Evolutionary conservation across 441 rosid species (phyloP), one percentile per base, ranked within the genome.

Genomic region (Syzygium malaccense): DNA sequence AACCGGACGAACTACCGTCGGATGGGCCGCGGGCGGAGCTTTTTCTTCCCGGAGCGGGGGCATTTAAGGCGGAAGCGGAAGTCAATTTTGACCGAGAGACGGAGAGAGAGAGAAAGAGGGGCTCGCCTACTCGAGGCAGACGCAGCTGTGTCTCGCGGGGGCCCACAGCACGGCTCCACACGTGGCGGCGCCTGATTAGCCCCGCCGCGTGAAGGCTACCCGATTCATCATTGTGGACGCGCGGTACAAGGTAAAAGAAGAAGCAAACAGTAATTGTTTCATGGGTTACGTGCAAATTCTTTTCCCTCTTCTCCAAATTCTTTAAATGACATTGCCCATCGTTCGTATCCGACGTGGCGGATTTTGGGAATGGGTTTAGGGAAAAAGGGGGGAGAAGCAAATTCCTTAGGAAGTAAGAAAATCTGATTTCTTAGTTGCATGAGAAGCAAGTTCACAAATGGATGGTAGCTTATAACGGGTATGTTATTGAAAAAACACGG

Each of bases 171-270:
- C 14, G 18, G 32, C 33, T 14, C 33, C 68, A 28, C 68, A 60
- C 68, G 68, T 60, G 68, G 68, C 68, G 68, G 33, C 68, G 0
- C 68, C 18, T 30, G 33, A 14, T 60, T 60, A 28, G 68, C 68
- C 68, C 30, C 64, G 3, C 30, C 64, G 15, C 64, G 15, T 26
- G 30, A 28, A 26, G 30, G 17, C 30, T 8, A 60, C n/a, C 2
- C 68, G 68, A 28, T 60, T 6, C 14, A 28, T 60, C 7, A 17
- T 28, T 8, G 7, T 7, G 68, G 15, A 60, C 68, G 9, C 33
- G 33, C 68, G 28, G 28, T 7, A 0, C 0, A 12, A 1, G 13
- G 25, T 4, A 28, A 5, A 58, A 26, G 32, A 1, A 14, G 6
- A 1, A 28, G 30, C 2, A 2, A 14, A n/a, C 7, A 60, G 68